Percentiles rank a stretch among this genome's conserved stretches.
These are phyloP conservation scores for Monilinia fructicola DNA, from an alignment of 2,329 filamentous ascomycete species.

Conservation along the genomic window DNA sequence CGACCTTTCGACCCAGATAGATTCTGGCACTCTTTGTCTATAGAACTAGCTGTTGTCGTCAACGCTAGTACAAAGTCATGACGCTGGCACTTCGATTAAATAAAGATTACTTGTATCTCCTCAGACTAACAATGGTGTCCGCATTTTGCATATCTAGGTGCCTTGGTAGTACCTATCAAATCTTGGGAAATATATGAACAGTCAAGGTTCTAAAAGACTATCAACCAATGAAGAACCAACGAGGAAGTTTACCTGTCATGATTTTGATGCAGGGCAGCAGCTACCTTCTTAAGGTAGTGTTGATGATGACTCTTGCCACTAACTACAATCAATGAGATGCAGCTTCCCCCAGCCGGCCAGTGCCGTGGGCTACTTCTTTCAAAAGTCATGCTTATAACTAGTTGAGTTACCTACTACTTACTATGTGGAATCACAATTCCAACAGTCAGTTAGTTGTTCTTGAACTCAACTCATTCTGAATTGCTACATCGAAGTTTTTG, in stretches of 20 bases:
- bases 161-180: not conserved
- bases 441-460: too few species aligned
- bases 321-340: not conserved
- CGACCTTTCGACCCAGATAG: not conserved
- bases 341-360: slow-evolving; percentile 5
- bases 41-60: not conserved
- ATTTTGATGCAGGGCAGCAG: not conserved
- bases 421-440: not conserved
- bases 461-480: not conserved
- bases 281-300: not conserved
- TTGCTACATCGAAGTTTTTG: slow-evolving; percentile 2
- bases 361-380: slow-evolving; percentile 1
- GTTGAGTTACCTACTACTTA: too few species aligned
- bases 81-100: not conserved
- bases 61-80: not conserved
- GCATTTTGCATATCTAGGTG: not conserved
- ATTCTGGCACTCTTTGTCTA: not conserved
- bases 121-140: not conserved
- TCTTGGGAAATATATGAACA: not conserved
- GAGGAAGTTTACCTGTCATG: not conserved
- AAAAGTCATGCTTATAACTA: not conserved
- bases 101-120: not conserved
- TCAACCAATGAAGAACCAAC: not conserved
- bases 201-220: not conserved
- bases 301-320: not conserved